These are phyloP conservation scores for Mycena haematopus DNA, from an alignment of 768 basidiomycete genomes.

Conservation along the genomic window DNA sequence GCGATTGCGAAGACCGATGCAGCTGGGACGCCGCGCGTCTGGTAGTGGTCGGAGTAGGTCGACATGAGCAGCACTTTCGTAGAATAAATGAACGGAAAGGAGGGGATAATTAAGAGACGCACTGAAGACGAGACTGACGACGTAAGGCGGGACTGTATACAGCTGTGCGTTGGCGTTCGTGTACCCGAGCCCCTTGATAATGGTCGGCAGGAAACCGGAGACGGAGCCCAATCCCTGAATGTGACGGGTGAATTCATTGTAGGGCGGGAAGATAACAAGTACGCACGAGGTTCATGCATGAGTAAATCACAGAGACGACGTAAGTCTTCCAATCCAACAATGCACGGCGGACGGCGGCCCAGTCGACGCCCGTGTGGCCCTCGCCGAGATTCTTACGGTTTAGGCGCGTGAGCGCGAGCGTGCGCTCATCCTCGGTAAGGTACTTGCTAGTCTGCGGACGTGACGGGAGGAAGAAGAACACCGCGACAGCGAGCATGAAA, in stretches of 20 bases:
- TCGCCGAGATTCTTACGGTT: constrained; percentile 22
- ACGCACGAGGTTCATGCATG: constrained; percentile 21
- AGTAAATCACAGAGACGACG: constrained; percentile 9
- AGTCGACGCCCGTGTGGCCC: constrained; percentile 25
- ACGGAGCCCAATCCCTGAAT: constrained; percentile 16
- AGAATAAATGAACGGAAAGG: not conserved
- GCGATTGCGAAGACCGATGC: constrained; percentile 13
- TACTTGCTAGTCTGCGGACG: constrained; percentile 18
- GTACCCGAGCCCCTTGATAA: constrained; percentile 24
- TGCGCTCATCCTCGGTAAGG: constrained; percentile 16
- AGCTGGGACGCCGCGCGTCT: constrained; percentile 21
- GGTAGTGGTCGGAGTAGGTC: constrained; percentile 13
- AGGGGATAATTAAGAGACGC: not conserved
- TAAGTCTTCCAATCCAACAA: constrained; percentile 24
- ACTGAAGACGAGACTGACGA: constrained; percentile 24
- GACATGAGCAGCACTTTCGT: constrained; percentile 18
- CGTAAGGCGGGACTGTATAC: constrained; percentile 26
- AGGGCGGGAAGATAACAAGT: not conserved
- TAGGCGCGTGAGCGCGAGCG: constrained; percentile 15
- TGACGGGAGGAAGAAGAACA: constrained; percentile 25
- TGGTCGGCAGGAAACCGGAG: constrained; percentile 20
- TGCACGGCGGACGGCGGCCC: constrained; percentile 10
- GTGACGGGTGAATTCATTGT: not conserved
- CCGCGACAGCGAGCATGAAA: constrained; percentile 20
- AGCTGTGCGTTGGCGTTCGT: constrained; percentile 22